Conservation (phyloP, 371 early-diverging fungal genomes). For the Mortierella sp. region DNA sequence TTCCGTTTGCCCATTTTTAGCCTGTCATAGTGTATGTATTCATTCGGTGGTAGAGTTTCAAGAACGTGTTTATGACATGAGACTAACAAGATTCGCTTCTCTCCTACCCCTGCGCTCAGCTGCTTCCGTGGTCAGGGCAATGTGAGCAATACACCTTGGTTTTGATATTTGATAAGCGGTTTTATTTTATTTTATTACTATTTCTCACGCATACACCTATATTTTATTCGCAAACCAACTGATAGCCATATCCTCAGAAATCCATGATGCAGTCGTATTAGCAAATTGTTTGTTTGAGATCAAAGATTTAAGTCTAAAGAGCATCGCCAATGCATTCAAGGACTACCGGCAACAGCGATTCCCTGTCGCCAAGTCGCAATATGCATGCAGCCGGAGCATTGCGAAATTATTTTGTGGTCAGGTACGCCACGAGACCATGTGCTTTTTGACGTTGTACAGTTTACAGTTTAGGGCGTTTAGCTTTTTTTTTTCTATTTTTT, state of each 20-base stretch:
- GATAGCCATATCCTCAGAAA: constrained; percentile 16
- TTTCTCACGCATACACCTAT: neutral
- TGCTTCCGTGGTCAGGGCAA: constrained; percentile 18
- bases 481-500: too few species aligned
- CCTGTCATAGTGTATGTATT: constrained; percentile 14
- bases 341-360: constrained; percentile 7
- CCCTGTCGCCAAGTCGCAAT: constrained; percentile 1
- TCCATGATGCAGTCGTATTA: constrained; percentile 24
- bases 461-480: too few species aligned
- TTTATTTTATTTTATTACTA: neutral
- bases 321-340: constrained; percentile 6
- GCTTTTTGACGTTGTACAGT: too few species aligned
- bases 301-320: constrained; percentile 10
- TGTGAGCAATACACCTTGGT: neutral
- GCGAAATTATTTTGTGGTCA: constrained; percentile 12
- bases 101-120: neutral
- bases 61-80: too few species aligned
- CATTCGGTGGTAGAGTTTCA: too few species aligned
- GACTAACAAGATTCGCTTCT: neutral
- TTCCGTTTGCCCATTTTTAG: neutral
- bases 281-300: constrained; percentile 24
- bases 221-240: neutral
- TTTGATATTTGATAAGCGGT: neutral
- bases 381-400: neutral
- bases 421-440: neutral